phyloP scores from a whole-genome alignment of 202 grass and related monocot species.

The Dendrocalamus latiflorus region DNA sequence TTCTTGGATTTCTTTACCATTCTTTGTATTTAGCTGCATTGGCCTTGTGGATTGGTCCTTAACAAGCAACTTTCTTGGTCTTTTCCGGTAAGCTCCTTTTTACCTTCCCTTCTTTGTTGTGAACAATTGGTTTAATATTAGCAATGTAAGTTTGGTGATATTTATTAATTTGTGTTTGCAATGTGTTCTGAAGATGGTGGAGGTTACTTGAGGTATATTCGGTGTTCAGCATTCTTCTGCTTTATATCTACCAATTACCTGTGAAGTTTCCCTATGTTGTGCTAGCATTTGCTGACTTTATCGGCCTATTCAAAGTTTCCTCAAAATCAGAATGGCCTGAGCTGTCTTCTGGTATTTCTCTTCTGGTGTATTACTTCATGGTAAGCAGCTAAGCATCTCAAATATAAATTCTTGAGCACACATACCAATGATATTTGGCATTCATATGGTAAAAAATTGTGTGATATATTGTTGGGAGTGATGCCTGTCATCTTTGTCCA shows the following conservation, averaged over 20 bases:
- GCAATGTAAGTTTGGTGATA: slow-evolving; percentile 19
- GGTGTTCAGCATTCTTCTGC: slow-evolving; percentile 82
- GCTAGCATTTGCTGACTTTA: slow-evolving; percentile 71
- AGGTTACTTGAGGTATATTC: slow-evolving; percentile 83
- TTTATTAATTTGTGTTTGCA: slow-evolving; percentile 17
- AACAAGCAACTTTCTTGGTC: slow-evolving; percentile 97
- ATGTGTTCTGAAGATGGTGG: slow-evolving; percentile 68
- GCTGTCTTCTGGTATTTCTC: slow-evolving; percentile 76
- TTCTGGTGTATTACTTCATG: slow-evolving; percentile 86
- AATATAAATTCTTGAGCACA: slow-evolving; percentile 6
- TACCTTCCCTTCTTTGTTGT: not conserved
- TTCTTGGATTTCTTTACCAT: slow-evolving; percentile 91
- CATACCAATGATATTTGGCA: not conserved
- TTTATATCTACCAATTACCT: slow-evolving; percentile 88
- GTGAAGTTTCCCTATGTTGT: slow-evolving; percentile 62
- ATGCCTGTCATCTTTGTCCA: not conserved
- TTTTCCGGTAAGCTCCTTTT: slow-evolving; percentile 71
- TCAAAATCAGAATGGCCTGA: slow-evolving; percentile 78
- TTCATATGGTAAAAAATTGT: not conserved
- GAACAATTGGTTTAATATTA: slow-evolving; percentile 6
- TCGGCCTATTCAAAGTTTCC: slow-evolving; percentile 88
- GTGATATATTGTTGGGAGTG: not conserved
- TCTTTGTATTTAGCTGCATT: slow-evolving; percentile 96
- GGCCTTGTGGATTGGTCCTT: slow-evolving; percentile 98
- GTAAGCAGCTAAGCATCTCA: slow-evolving; percentile 48